Conservation (phyloP, 352 stramenopile species). For the Phytophthora colocasiae region DNA sequence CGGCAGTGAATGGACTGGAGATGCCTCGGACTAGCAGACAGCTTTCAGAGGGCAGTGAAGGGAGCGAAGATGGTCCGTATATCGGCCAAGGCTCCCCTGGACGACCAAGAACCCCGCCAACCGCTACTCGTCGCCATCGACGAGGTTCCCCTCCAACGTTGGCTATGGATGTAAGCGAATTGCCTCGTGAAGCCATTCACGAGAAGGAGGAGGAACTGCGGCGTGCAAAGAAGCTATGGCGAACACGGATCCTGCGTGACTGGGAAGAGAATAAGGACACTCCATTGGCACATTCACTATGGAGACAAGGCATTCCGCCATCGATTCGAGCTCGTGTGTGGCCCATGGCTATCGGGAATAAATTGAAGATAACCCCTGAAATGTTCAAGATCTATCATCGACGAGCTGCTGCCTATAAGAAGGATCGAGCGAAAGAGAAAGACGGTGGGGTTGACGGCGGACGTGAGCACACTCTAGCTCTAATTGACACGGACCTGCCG, state of each 20-base stretch:
- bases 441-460: constrained; percentile 46
- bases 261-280: constrained; percentile 84
- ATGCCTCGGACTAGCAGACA: constrained; percentile 21
- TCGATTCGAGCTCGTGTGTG: constrained; percentile 85
- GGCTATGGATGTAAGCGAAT: constrained; percentile 20
- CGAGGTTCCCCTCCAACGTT: constrained; percentile 33
- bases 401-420: constrained; percentile 68
- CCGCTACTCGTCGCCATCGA: constrained; percentile 20
- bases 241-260: constrained; percentile 75
- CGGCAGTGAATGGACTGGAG: constrained; percentile 15
- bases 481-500: constrained; percentile 90
- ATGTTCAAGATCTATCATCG: constrained; percentile 89
- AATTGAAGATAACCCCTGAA: constrained; percentile 84
- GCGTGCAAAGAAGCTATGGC: constrained; percentile 85
- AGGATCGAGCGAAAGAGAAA: constrained; percentile 45
- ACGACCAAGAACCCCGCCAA: constrained; percentile 11
- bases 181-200: constrained; percentile 61
- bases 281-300: constrained; percentile 76
- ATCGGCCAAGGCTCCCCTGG: constrained; percentile 16
- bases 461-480: constrained; percentile 76
- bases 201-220: constrained; percentile 84
- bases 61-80: constrained; percentile 34
- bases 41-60: constrained; percentile 29
- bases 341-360: constrained; percentile 88
- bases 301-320: constrained; percentile 83